Base-by-base conservation (phyloP, 1,139 yeast species). In the Sugiyamaella pinicola region DNA sequence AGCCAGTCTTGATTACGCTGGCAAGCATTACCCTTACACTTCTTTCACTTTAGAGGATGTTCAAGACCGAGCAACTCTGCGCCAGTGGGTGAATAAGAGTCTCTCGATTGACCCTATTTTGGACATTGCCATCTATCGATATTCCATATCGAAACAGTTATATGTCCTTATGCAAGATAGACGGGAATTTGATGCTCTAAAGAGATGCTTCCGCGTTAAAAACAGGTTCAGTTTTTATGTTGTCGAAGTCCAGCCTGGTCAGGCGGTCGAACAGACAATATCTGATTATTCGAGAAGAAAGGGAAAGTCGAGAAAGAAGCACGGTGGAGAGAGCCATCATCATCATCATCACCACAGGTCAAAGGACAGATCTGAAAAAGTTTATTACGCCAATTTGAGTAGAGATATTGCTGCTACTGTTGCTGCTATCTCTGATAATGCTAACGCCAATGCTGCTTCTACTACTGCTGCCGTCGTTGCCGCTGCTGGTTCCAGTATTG, bases 171-270 rank as follows among this genome's bases (percentile, higher is more conserved):
- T 81, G 61, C 74, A 72, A 37, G 51, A 70, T 3, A 61, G 55
- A 2, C 69, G 70, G 10, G 84, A 80, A 58, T 81, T 77, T 63
- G 74, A 69, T 58, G 69, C 77, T 13, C 67, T 81, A 55, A 63
- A 66, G 31, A 72, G 84, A 56, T 78, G 82, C 21, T 57, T 74
- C 37, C 58, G 63, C 31, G 77, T 74, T 41, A 73, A 73, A 59
- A 60, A 61, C 28, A 66, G 64, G 41, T 55, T 61, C 39, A 35
- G 52, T 28, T 62, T 61, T 33, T 40, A 35, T n/a, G 56, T 58
- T 9, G 33, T 42, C 29, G 52, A 44, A 21, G 31, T 33, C 21
- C 28, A 18, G 12, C 39, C 22, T 9, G 47, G 42, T 13, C 24
- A 13, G n/a, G 13, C 22, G 7, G 21, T 19, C 17, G 33, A 18